Evolutionary conservation across 2,329 filamentous ascomycete genomes (phyloP).

Genomic region (Sphaerostilbella broomeana): DNA sequence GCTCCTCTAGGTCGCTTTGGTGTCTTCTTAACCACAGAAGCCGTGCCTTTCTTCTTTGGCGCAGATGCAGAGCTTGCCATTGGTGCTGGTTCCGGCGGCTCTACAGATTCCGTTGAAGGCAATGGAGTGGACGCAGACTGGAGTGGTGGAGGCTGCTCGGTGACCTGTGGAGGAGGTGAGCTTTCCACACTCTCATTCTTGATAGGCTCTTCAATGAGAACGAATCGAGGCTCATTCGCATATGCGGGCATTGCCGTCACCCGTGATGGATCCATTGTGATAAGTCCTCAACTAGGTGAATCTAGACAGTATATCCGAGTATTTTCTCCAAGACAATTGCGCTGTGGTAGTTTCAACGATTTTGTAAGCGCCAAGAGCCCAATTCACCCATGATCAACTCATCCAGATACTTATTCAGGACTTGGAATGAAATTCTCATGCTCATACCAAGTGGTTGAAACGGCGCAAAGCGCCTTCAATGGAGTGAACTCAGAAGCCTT

Average conservation of each 20-base stretch:
- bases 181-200: constrained; percentile 22
- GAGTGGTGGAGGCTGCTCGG: constrained; percentile 19
- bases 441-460: no score
- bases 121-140: constrained; percentile 26
- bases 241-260: constrained; percentile 16
- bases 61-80: constrained; percentile 16
- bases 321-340: neutral
- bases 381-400: no score
- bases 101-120: constrained; percentile 26
- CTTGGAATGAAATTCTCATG: no score
- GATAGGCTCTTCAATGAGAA: constrained; percentile 21
- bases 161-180: constrained; percentile 17
- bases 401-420: no score
- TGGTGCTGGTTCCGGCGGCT: constrained; percentile 10
- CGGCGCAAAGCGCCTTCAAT: neutral
- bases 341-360: no score
- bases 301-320: no score
- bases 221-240: constrained; percentile 23
- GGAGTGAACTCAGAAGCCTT: neutral
- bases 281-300: no score
- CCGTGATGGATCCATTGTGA: constrained; percentile 24
- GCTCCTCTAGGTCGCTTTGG: constrained; percentile 32
- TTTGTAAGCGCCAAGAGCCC: no score
- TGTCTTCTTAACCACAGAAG: constrained; percentile 34
- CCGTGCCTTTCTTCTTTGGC: constrained; percentile 35